Base-by-base conservation (phyloP, 768 basidiomycete genomes). In the Lactifluus subvellereus region DNA sequence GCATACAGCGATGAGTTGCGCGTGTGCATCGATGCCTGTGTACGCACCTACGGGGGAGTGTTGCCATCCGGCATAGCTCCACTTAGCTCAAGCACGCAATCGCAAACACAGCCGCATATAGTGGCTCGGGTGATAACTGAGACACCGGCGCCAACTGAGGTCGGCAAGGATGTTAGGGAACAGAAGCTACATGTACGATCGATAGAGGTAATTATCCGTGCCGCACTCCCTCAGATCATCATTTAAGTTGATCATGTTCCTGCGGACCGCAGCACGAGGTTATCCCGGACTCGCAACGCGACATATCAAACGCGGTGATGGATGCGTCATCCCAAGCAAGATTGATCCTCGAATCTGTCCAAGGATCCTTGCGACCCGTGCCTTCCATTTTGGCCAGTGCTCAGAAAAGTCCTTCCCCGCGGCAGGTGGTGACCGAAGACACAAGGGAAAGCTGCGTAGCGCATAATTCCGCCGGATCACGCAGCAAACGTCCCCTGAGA, bases 21-120 rank as follows among this genome's bases (percentile, higher is more conserved):
- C n/a, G 42, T 56, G 38, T 64, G 63, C 9, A 18, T 64, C 3
- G 48, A 64, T 37, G 58, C 63, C 10, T 64, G 58, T 32, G 59
- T 64, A 49, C 54, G 59, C 14, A n/a, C 2, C 14, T 55, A 51
- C 32, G 63, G 59, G 27, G 35, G 48, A 20, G 49, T 55, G 33
- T 64, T 53, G 63, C 63, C 59, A 7, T 43, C 49, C 0, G 63
- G 49, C 22, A 45, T 64, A 42, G 40, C 7, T 6, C 59, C 54
- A 11, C 48, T 64, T n/a, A 45, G 40, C 22, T 51, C 55, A 22
- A 62, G 49, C 32, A 60, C 63, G 33, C 54, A 50, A 50, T 49
- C 57, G 9, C 53, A 64, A 32, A 35, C 57, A 7, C 62, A 54
- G 11, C 6, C 49, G 6, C 51, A 47, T 7, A 22, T 40, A 9